Conservation (phyloP, 306 rosid species). For the Sindora glabra region DNA sequence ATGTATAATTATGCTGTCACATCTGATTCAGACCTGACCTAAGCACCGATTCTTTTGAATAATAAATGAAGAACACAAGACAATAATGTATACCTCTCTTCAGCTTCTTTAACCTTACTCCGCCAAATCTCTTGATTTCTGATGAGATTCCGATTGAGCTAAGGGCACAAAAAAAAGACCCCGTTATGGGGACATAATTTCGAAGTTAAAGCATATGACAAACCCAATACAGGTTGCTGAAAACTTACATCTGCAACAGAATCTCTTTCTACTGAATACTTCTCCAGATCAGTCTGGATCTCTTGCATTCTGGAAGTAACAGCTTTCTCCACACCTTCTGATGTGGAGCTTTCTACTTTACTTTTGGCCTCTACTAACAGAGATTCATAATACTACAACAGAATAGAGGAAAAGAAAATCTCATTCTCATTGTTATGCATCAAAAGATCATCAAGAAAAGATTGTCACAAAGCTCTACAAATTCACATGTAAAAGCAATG, state of each 20-base stretch:
- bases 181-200: neutral
- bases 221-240: neutral
- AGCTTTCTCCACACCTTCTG: slow-evolving; percentile 76
- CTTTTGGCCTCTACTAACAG: slow-evolving; percentile 63
- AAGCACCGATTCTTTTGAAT: neutral
- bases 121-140: slow-evolving; percentile 66
- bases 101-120: slow-evolving; percentile 55
- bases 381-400: slow-evolving; percentile 63
- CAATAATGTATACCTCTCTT: slow-evolving; percentile 53
- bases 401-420: slow-evolving; percentile 7
- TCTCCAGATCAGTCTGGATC: slow-evolving; percentile 64
- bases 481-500: slow-evolving; percentile 6
- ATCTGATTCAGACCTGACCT: neutral
- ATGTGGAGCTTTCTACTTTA: slow-evolving; percentile 46
- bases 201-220: neutral
- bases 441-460: slow-evolving; percentile 16
- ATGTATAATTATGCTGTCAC: neutral
- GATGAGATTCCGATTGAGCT: slow-evolving; percentile 65
- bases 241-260: slow-evolving; percentile 49
- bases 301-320: slow-evolving; percentile 55
- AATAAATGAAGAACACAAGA: neutral
- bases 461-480: slow-evolving; percentile 8
- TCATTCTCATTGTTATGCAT: neutral
- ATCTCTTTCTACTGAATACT: slow-evolving; percentile 47
- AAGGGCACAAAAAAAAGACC: slow-evolving; percentile 14